phyloP scores from a whole-genome alignment of 2,329 filamentous ascomycete genomes.

The Fusarium sp. region DNA sequence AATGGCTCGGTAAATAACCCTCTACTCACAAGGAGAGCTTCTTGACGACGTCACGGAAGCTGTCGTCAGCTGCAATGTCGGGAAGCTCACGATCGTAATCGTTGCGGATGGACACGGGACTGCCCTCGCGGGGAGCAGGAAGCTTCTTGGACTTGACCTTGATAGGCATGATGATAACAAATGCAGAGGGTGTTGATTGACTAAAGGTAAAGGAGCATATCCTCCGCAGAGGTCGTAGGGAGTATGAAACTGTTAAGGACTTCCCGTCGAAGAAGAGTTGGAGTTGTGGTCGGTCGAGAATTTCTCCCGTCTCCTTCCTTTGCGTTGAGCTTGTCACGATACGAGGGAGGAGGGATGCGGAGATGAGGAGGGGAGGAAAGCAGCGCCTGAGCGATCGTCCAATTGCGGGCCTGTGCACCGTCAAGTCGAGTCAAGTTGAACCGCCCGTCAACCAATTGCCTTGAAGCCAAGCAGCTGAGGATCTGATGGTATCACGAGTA shows the following conservation, averaged over 20 bases:
- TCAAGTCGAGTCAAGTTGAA: conserved; percentile 22
- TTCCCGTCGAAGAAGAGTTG: not conserved
- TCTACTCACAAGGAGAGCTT: conserved; percentile 73
- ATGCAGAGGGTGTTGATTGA: not conserved
- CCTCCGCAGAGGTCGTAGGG: conserved; percentile 2
- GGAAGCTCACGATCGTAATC: conserved; percentile 64
- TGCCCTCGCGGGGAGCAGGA: conserved; percentile 53
- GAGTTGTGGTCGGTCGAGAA: conserved; percentile 2
- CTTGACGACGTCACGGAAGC: conserved; percentile 75
- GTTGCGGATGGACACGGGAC: conserved; percentile 54
- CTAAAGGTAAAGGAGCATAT: conserved; percentile 8
- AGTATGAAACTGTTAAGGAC: not conserved
- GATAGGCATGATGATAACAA: conserved; percentile 54
- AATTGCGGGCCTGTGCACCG: conserved; percentile 38
- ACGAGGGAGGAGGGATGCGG: conserved; percentile 30
- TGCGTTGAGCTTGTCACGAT: conserved; percentile 16
- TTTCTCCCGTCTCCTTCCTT: conserved; percentile 18
- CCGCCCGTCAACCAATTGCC: conserved; percentile 26
- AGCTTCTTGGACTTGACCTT: conserved; percentile 55
- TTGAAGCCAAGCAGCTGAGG: not conserved
- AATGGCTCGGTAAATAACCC: not conserved
- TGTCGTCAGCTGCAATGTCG: conserved; percentile 70
- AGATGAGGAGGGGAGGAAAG: conserved; percentile 26
- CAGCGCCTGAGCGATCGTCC: conserved; percentile 13
- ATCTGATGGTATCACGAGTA: conserved; percentile 35